A percentile compares a stretch with the other conserved stretches of the same genome.
Conservation (phyloP, 1,139 yeast genomes). For the Pichia sp. region DNA sequence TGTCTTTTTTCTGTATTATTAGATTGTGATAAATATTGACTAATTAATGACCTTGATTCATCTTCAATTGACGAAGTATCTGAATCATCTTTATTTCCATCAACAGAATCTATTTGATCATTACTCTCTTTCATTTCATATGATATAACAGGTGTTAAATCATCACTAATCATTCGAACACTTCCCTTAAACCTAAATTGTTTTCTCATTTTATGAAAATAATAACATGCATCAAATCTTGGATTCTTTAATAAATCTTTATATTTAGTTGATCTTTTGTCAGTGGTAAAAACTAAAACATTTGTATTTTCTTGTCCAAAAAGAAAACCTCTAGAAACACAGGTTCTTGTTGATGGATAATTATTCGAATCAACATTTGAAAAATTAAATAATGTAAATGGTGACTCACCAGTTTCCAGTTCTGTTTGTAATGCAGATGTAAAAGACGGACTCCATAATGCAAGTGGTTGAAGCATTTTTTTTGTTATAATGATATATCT, state of each 20-base stretch:
- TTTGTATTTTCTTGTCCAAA: slow-evolving; percentile 66
- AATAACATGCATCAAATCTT: slow-evolving; percentile 69
- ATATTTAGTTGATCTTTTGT: slow-evolving; percentile 60
- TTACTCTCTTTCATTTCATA: not conserved
- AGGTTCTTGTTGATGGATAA: slow-evolving; percentile 62
- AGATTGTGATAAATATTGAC: slow-evolving; percentile 9
- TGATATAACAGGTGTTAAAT: slow-evolving; percentile 20
- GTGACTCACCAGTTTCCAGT: slow-evolving; percentile 27
- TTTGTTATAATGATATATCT: not conserved
- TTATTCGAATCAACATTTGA: slow-evolving; percentile 57
- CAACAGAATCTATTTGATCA: not conserved
- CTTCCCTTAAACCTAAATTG: slow-evolving; percentile 71
- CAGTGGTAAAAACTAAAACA: slow-evolving; percentile 66
- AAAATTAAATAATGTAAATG: slow-evolving; percentile 57
- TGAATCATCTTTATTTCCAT: not conserved
- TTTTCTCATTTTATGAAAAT: slow-evolving; percentile 52
- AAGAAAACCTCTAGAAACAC: slow-evolving; percentile 69
- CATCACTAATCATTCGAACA: slow-evolving; percentile 40
- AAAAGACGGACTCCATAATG: slow-evolving; percentile 67
- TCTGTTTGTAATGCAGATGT: slow-evolving; percentile 45
- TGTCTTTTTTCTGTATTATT: slow-evolving; percentile 2
- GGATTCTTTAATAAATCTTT: slow-evolving; percentile 46
- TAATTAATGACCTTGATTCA: slow-evolving; percentile 10
- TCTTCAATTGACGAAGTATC: slow-evolving; percentile 6
- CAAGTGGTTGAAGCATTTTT: slow-evolving; percentile 36